These are phyloP conservation scores for Kazachstania sp. DNA, from an alignment of 1,139 yeast species.

Conservation along the genomic window DNA sequence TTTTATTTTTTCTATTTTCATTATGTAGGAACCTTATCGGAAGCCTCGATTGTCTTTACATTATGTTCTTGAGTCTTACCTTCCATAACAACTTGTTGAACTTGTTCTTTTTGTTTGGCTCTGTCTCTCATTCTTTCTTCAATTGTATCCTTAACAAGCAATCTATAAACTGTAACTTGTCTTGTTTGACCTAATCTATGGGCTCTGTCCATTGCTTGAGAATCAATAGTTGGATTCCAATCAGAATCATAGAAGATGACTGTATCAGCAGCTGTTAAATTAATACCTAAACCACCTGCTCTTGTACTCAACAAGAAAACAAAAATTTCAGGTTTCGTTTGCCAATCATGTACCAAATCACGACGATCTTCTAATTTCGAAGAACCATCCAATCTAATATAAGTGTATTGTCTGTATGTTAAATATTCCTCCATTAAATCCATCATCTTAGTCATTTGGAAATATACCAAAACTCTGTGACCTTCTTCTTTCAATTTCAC, in stretches of 20 bases:
- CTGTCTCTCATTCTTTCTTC: conserved; percentile 98
- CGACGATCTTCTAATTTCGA: conserved; percentile 92
- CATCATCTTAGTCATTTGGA: conserved; percentile 99
- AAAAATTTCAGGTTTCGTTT: conserved; percentile 89
- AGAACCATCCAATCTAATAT: conserved; percentile 89
- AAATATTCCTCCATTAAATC: conserved; percentile 95
- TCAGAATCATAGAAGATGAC: conserved; percentile 96
- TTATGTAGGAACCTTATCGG: conserved; percentile 3
- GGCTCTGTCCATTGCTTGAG: conserved; percentile 99
- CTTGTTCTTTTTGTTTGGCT: conserved; percentile 97
- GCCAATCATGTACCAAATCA: conserved; percentile 98
- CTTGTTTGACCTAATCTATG: conserved; percentile 96
- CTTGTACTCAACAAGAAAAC: conserved; percentile 87
- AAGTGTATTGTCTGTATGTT: conserved; percentile 83
- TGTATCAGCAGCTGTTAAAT: conserved; percentile 96
- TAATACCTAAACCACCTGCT: conserved; percentile 99
- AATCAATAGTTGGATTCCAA: conserved; percentile 98
- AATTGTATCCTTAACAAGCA: conserved; percentile 84
- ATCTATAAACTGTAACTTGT: conserved; percentile 93
- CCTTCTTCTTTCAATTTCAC: conserved; percentile 72
- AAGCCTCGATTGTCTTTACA: conserved; percentile 12
- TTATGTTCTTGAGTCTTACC: conserved; percentile 52
- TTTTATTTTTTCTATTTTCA: neutral
- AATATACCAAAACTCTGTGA: conserved; percentile 85
- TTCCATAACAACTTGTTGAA: conserved; percentile 98